Percentiles rank a stretch among this genome's conserved stretches.
Conservation (phyloP, 2,329 filamentous ascomycete species). For the Penicillium sp. region DNA sequence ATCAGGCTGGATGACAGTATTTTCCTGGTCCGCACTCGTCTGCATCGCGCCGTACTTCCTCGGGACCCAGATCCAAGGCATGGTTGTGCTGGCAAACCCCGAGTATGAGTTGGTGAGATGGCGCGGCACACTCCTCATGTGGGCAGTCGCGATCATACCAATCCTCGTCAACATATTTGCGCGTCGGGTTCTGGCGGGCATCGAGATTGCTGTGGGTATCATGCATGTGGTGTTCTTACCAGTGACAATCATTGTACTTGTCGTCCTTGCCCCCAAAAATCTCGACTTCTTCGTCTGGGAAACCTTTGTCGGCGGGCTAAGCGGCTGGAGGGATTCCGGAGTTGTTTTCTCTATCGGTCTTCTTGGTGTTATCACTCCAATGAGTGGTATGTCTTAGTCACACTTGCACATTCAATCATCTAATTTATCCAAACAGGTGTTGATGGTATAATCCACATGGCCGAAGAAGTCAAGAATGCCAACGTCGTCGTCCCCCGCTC, state of each 20-base stretch:
- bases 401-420: not conserved
- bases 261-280: conserved; percentile 25
- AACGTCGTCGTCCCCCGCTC: conserved; percentile 48
- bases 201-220: conserved; percentile 53
- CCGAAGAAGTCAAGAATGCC: conserved; percentile 53
- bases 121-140: conserved; percentile 50
- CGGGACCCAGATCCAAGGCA: conserved; percentile 34
- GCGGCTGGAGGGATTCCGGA: conserved; percentile 25
- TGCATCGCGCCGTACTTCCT: conserved; percentile 28
- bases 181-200: conserved; percentile 46
- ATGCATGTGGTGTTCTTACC: conserved; percentile 28
- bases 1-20: conserved; percentile 32
- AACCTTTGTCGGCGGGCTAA: conserved; percentile 24
- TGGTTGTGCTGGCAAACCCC: conserved; percentile 27
- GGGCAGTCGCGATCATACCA: conserved; percentile 47
- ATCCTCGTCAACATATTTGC: conserved; percentile 54
- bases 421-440: conserved; percentile 20
- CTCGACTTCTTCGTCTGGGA: conserved; percentile 26
- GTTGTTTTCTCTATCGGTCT: conserved; percentile 28
- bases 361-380: conserved; percentile 17
- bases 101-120: conserved; percentile 23
- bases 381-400: conserved; percentile 15
- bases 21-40: conserved; percentile 33
- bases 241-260: conserved; percentile 22
- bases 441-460: conserved; percentile 38